A percentile compares a stretch with the other conserved stretches of the same genome.
These are phyloP conservation scores for Silene coronaria DNA, from an alignment of 179 eudicot species.

Conservation along the genomic window DNA sequence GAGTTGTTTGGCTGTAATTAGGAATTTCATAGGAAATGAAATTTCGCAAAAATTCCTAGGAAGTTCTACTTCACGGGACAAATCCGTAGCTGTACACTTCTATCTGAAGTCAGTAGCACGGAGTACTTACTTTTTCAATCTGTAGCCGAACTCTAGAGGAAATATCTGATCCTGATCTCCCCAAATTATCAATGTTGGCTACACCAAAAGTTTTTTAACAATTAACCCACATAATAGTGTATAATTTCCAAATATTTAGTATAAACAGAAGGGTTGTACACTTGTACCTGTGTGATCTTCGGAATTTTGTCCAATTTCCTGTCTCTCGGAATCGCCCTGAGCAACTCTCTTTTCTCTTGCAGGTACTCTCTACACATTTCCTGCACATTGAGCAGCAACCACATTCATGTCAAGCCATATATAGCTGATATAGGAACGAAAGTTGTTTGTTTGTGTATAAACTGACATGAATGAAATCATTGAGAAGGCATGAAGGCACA, in stretches of 20 bases:
- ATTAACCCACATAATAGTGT: background rate
- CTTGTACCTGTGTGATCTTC: conserved; percentile 52
- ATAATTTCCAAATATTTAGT: background rate
- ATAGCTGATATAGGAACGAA: too few relatives aligned
- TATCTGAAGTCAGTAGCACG: background rate
- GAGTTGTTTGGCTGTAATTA: too few relatives aligned
- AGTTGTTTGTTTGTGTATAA: too few relatives aligned
- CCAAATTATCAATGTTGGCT: conserved; percentile 62
- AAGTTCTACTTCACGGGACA: too few relatives aligned
- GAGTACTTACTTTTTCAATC: conserved; percentile 39
- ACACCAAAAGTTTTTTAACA: conserved; percentile 5
- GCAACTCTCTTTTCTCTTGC: conserved; percentile 51
- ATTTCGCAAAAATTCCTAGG: too few relatives aligned
- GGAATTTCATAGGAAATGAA: too few relatives aligned
- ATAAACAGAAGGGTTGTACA: background rate
- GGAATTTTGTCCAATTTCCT: conserved; percentile 54
- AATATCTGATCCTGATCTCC: conserved; percentile 62
- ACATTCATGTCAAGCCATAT: background rate
- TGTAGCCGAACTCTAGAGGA: conserved; percentile 47
- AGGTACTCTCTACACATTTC: conserved; percentile 50
- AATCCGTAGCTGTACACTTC: background rate
- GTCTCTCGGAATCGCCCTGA: conserved; percentile 42
- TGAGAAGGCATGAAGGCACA: conserved; percentile 48
- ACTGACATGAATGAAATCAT: conserved; percentile 63
- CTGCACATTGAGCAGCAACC: conserved; percentile 28